Conservation (phyloP, 345 rosid genomes). For the Viola odorata region DNA sequence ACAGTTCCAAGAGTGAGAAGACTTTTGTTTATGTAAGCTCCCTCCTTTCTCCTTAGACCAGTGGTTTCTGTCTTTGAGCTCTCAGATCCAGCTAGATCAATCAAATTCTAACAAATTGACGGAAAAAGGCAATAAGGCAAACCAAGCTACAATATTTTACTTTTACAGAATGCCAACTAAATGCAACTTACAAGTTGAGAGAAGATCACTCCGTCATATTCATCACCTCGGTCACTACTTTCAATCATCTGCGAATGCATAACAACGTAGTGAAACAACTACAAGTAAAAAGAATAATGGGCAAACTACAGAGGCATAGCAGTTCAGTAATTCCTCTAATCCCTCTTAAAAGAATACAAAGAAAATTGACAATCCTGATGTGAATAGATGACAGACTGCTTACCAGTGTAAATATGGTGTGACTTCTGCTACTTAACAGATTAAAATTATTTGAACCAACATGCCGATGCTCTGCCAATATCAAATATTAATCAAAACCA, state of each 20-base stretch:
- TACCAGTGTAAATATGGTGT: slow-evolving; percentile 97
- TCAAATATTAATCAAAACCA: slow-evolving; percentile 14
- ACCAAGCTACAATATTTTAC: slow-evolving; percentile 1
- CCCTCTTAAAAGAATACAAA: too few species aligned
- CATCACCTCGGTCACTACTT: slow-evolving; percentile 88
- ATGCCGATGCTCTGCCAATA: slow-evolving; percentile 90
- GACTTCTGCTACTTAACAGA: slow-evolving; percentile 96
- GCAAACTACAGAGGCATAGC: not conserved
- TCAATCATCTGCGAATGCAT: slow-evolving; percentile 85
- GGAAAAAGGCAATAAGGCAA: slow-evolving; percentile 13
- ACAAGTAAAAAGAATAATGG: slow-evolving; percentile 6
- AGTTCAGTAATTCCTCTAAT: too few species aligned
- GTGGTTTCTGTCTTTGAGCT: slow-evolving; percentile 99
- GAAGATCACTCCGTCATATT: slow-evolving; percentile 96
- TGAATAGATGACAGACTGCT: slow-evolving; percentile 6
- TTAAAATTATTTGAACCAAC: slow-evolving; percentile 99
- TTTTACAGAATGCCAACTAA: slow-evolving; percentile 14
- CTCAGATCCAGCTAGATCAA: slow-evolving; percentile 99
- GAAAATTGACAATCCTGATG: not conserved
- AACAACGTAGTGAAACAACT: slow-evolving; percentile 7
- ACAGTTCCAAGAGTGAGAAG: slow-evolving; percentile 99
- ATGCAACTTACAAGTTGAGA: slow-evolving; percentile 80
- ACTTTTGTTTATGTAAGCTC: slow-evolving; percentile 98
- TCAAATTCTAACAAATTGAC: slow-evolving; percentile 64
- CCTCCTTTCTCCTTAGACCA: slow-evolving; percentile 95